Percentiles rank a stretch among this genome's conserved stretches.
phyloP scores from a whole-genome alignment of 2,329 filamentous ascomycete species.

The Chaetomiaceae sp. region DNA sequence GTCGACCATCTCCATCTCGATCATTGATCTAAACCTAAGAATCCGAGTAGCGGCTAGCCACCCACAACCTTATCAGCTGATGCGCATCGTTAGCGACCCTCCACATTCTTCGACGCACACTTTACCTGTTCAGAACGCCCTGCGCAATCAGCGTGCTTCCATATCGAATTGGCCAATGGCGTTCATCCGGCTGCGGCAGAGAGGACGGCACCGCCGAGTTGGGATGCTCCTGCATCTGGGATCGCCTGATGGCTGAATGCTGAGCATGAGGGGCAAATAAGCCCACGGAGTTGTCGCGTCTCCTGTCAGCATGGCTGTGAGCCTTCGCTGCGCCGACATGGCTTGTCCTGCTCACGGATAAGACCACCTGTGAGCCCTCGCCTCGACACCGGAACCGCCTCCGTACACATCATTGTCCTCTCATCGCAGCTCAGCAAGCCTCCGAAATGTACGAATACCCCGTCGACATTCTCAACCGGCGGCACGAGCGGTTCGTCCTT shows the following conservation, averaged over 20 bases:
- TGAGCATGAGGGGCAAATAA: not conserved
- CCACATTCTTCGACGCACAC: not conserved
- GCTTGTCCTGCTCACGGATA: no score
- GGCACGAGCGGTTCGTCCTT: slow-evolving; percentile 21
- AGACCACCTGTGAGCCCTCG: no score
- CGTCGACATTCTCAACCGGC: slow-evolving; percentile 16
- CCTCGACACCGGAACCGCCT: no score
- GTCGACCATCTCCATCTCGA: no score
- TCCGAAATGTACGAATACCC: slow-evolving; percentile 3
- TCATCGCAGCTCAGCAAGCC: not conserved
- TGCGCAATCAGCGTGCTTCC: no score
- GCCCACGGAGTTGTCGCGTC: no score
- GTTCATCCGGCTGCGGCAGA: not conserved
- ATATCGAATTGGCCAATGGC: not conserved
- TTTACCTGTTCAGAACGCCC: not conserved
- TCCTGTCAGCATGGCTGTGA: no score
- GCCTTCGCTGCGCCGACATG: no score
- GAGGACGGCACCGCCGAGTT: not conserved
- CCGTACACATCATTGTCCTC: not conserved
- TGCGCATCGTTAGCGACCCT: no score
- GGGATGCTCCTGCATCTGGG: not conserved
- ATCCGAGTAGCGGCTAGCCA: no score
- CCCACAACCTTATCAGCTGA: no score
- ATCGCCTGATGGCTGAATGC: not conserved
- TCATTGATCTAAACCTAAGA: no score